These are phyloP conservation scores for Bipolaris oryzae DNA, from an alignment of 2,329 filamentous ascomycete species.

Conservation along the genomic window DNA sequence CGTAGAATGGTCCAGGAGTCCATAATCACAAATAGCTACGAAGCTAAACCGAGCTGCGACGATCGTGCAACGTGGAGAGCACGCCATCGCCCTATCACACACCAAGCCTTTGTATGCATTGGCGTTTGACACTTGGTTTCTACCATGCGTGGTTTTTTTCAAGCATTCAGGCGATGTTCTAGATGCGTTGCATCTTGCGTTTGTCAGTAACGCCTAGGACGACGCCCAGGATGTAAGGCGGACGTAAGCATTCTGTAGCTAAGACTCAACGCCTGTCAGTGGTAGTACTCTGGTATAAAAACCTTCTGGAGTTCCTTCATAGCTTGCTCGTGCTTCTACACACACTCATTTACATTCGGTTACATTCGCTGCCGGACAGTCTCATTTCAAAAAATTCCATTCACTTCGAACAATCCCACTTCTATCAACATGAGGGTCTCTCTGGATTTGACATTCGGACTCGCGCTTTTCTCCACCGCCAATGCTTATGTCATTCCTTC, in stretches of 20 bases:
- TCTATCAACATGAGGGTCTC: slow-evolving; percentile 34
- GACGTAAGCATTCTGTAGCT: slow-evolving; percentile 14
- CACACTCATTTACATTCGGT: not conserved
- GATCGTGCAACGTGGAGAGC: slow-evolving; percentile 16
- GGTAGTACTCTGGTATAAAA: not conserved
- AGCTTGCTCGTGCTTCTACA: not conserved
- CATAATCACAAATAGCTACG: slow-evolving; percentile 1
- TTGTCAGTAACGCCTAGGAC: not conserved
- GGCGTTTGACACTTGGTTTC: slow-evolving; percentile 16
- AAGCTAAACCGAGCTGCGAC: slow-evolving; percentile 17
- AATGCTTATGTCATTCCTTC: slow-evolving; percentile 22
- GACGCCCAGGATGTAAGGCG: slow-evolving; percentile 7
- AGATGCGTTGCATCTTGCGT: slow-evolving; percentile 27
- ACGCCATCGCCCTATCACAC: slow-evolving; percentile 16
- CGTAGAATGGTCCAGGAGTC: not conserved
- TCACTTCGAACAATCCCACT: not conserved
- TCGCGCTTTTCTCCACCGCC: slow-evolving; percentile 31
- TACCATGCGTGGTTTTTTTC: slow-evolving; percentile 3
- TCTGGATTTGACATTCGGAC: slow-evolving; percentile 20
- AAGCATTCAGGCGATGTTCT: slow-evolving; percentile 17
- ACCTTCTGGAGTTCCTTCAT: not conserved
- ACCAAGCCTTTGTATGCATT: slow-evolving; percentile 13
- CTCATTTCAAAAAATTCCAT: slow-evolving; percentile 5
- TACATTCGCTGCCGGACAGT: slow-evolving; percentile 25
- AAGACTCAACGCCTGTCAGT: not conserved